phyloP scores from a whole-genome alignment of 192 early-diverging fungal species.

The Phlyctochytrium bullatum region DNA sequence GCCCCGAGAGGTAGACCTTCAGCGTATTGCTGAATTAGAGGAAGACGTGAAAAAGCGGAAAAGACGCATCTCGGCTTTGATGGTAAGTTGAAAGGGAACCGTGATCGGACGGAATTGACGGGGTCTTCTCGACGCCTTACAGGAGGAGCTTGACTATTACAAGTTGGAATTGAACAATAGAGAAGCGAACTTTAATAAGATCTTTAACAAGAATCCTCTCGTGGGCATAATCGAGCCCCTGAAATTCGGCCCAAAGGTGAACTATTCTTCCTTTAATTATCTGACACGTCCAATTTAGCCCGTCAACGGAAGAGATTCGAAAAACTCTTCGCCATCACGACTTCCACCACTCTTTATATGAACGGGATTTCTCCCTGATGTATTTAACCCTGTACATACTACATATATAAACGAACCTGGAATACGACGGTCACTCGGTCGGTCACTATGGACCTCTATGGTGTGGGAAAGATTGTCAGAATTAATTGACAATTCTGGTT shows the following conservation, averaged over 20 bases:
- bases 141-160: conserved; percentile 55
- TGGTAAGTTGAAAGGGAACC: conserved; percentile 27
- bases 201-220: conserved; percentile 56
- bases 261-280: neutral
- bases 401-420: no score
- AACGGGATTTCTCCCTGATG: no score
- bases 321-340: no score
- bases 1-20: conserved; percentile 50
- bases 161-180: conserved; percentile 58
- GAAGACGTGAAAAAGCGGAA: conserved; percentile 40
- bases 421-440: no score
- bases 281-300: no score
- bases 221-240: conserved; percentile 50
- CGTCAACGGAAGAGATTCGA: no score
- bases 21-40: conserved; percentile 45
- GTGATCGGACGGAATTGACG: conserved; percentile 17
- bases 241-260: neutral
- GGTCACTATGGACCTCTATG: no score
- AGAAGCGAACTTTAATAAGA: conserved; percentile 60
- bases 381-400: no score
- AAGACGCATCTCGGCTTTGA: conserved; percentile 32
- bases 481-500: no score
- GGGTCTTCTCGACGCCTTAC: conserved; percentile 8
- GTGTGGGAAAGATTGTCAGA: no score
- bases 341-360: no score